phyloP scores from a whole-genome alignment of 768 basidiomycete species.

The Kockovaella imperatae region DNA sequence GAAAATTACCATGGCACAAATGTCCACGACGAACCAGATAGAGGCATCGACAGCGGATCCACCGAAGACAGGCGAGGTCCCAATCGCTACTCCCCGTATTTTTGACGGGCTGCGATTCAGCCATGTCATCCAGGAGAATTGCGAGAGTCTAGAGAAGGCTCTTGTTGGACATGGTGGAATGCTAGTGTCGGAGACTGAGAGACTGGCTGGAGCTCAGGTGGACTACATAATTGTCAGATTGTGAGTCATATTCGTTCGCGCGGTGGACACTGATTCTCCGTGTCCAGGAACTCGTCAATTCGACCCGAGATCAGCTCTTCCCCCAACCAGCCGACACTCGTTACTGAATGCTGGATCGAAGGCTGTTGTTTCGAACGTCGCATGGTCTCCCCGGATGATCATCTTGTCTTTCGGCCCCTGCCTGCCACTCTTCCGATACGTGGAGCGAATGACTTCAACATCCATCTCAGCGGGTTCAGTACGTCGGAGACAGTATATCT shows the following conservation, averaged over 20 bases:
- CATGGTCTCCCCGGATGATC: slow-evolving; percentile 60
- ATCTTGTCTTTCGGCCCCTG: slow-evolving; percentile 65
- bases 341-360: slow-evolving; percentile 93
- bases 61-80: not conserved
- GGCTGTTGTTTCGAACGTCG: slow-evolving; percentile 68
- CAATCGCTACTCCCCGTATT: slow-evolving; percentile 5
- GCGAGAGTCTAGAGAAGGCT: slow-evolving; percentile 24
- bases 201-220: slow-evolving; percentile 22
- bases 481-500: slow-evolving; percentile 59
- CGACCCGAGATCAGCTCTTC: slow-evolving; percentile 10
- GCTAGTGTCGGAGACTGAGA: slow-evolving; percentile 19
- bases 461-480: slow-evolving; percentile 72
- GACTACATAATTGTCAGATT: slow-evolving; percentile 39
- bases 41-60: no score
- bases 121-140: slow-evolving; percentile 25
- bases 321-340: no score
- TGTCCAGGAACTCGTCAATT: slow-evolving; percentile 13
- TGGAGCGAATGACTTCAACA: slow-evolving; percentile 55
- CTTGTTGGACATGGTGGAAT: slow-evolving; percentile 24
- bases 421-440: slow-evolving; percentile 54
- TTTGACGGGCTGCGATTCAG: slow-evolving; percentile 34
- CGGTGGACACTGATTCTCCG: not conserved
- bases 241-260: slow-evolving; percentile 14
- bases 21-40: not conserved
- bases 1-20: slow-evolving; percentile 1